Evolutionary conservation across 805 yeast species (phyloP).

Genomic region (Saccharomycopsis malanga): DNA sequence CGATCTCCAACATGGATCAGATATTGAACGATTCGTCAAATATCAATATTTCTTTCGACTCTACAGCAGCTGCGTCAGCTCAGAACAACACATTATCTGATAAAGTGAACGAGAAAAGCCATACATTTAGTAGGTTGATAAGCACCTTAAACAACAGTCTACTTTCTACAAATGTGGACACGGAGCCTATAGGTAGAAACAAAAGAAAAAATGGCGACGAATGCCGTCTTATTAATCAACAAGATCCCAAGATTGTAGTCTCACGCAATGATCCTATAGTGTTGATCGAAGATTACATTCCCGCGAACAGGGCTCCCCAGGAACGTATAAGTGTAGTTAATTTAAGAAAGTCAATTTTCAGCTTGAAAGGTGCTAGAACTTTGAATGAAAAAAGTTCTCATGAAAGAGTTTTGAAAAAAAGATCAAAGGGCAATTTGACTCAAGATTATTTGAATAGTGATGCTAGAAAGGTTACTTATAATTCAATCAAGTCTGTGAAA

Average conservation of each 20-base stretch:
- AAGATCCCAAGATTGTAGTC: slow-evolving; percentile 18
- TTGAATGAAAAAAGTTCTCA: neutral
- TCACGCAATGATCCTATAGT: slow-evolving; percentile 31
- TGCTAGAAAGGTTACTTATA: slow-evolving; percentile 10
- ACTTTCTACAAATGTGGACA: neutral
- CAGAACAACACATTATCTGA: neutral
- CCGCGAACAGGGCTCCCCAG: slow-evolving; percentile 24
- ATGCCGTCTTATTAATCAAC: slow-evolving; percentile 20
- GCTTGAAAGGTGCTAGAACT: slow-evolving; percentile 3
- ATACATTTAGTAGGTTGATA: neutral
- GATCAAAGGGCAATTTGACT: slow-evolving; percentile 7
- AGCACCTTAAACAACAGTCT: neutral
- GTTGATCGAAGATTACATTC: slow-evolving; percentile 51
- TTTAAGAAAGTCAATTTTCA: slow-evolving; percentile 28
- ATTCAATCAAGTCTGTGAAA: slow-evolving; percentile 14
- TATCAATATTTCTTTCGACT: slow-evolving; percentile 16
- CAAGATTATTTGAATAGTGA: slow-evolving; percentile 2
- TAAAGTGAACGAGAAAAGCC: neutral
- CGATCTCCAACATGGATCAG: slow-evolving; percentile 21
- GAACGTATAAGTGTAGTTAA: slow-evolving; percentile 31
- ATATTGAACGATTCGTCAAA: slow-evolving; percentile 18
- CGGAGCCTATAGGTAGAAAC: neutral
- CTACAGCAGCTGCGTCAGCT: neutral
- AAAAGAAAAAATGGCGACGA: slow-evolving; percentile 15
- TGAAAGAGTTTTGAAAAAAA: slow-evolving; percentile 8